phyloP scores from a whole-genome alignment of 2,329 filamentous ascomycete genomes.

The Fusarium sororula region DNA sequence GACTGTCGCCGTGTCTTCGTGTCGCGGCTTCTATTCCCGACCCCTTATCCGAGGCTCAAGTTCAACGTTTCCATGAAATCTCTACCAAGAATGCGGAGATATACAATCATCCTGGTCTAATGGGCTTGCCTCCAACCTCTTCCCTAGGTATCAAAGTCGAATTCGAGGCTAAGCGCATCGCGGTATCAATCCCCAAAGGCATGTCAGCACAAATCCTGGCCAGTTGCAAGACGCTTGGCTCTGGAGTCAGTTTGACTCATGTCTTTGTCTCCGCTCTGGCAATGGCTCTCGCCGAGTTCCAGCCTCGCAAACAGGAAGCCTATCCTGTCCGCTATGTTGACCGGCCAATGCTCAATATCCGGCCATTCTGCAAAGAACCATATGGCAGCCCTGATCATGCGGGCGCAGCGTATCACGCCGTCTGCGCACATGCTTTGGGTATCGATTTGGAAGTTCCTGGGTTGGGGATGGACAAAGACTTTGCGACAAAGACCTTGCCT shows the following conservation, averaged over 20 bases:
- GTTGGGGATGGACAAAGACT: rapidly evolving
- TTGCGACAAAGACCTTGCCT: rapidly evolving
- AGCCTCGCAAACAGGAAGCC: rapidly evolving
- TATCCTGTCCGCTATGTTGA: neutral
- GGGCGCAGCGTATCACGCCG: neutral
- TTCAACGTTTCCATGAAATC: neutral
- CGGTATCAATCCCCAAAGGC: neutral
- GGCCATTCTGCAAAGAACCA: neutral
- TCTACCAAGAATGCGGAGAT: neutral
- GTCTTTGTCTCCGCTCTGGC: neutral
- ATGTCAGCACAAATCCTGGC: neutral
- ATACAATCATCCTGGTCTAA: neutral
- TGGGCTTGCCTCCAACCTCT: neutral
- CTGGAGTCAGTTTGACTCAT: neutral
- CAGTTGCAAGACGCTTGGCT: neutral
- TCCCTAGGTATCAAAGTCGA: rapidly evolving
- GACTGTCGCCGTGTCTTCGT: neutral
- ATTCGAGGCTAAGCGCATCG: neutral
- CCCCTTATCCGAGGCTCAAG: neutral
- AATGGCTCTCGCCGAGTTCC: neutral
- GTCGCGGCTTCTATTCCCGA: neutral
- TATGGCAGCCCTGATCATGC: neutral
- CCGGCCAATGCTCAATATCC: neutral
- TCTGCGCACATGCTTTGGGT: neutral
- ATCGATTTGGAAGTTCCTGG: neutral